Evolutionary conservation across 2,329 filamentous ascomycete species (phyloP).

Genomic region (Neoascochyta sp.): DNA sequence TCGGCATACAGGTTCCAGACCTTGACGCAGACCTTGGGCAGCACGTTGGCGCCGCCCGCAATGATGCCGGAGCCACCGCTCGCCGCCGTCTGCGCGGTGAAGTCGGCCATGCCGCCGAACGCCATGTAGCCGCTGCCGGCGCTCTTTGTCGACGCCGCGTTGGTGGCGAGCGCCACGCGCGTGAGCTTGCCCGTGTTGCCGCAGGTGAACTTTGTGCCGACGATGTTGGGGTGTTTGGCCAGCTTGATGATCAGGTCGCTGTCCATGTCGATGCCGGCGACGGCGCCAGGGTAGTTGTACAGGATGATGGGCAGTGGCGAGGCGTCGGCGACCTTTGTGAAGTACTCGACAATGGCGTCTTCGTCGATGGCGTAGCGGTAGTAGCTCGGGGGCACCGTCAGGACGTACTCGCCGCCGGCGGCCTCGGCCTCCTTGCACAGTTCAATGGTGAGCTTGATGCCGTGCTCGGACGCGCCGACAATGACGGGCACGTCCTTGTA

Average conservation of each 20-base stretch:
- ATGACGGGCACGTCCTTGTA: slow-evolving; percentile 75
- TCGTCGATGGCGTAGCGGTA: slow-evolving; percentile 76
- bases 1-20: slow-evolving; percentile 73
- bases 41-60: slow-evolving; percentile 78
- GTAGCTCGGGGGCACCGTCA: slow-evolving; percentile 78
- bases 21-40: slow-evolving; percentile 75
- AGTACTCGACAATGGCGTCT: slow-evolving; percentile 69
- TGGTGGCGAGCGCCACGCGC: slow-evolving; percentile 68
- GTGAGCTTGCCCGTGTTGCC: slow-evolving; percentile 88
- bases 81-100: slow-evolving; percentile 75
- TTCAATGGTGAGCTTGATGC: slow-evolving; percentile 75
- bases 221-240: slow-evolving; percentile 75
- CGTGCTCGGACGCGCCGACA: slow-evolving; percentile 76
- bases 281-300: slow-evolving; percentile 89
- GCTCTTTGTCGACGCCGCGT: slow-evolving; percentile 63
- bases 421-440: slow-evolving; percentile 63
- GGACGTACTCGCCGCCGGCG: slow-evolving; percentile 74
- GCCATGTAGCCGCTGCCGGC: slow-evolving; percentile 64
- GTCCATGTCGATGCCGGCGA: slow-evolving; percentile 84
- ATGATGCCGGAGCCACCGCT: slow-evolving; percentile 81
- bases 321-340: slow-evolving; percentile 68
- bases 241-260: slow-evolving; percentile 80
- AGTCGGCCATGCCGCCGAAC: slow-evolving; percentile 84
- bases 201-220: slow-evolving; percentile 89
- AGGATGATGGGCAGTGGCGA: slow-evolving; percentile 75